phyloP scores from a whole-genome alignment of 345 rosid species.

The Eucalyptus caleyi region DNA sequence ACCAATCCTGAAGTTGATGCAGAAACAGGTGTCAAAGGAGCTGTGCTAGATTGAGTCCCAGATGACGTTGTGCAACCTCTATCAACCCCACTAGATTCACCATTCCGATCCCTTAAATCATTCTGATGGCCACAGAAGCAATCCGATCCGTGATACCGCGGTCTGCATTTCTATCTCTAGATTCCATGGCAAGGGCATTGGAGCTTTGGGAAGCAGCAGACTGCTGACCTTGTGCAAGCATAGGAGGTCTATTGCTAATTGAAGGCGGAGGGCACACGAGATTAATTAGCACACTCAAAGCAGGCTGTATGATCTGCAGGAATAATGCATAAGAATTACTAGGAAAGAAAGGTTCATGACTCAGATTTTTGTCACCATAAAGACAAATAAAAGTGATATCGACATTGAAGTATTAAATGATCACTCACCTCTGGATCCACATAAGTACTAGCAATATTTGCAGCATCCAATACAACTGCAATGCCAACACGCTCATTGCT shows the following conservation, averaged over 20 bases:
- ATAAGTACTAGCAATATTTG: constrained; percentile 66
- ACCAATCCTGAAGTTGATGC: constrained; percentile 77
- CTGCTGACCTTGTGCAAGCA: constrained; percentile 44
- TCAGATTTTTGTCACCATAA: neutral
- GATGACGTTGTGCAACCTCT: constrained; percentile 20
- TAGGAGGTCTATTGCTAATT: constrained; percentile 71
- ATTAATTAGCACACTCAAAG: constrained; percentile 80
- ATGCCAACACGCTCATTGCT: constrained; percentile 89
- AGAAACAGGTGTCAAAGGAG: constrained; percentile 51
- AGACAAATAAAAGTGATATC: neutral
- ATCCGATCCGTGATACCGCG: constrained; percentile 29
- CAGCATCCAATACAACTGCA: constrained; percentile 91
- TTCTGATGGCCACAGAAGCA: constrained; percentile 18
- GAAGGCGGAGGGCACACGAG: constrained; percentile 99
- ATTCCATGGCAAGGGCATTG: constrained; percentile 20
- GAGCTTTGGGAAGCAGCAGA: constrained; percentile 29
- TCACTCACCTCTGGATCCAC: constrained; percentile 86
- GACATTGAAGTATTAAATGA: neutral
- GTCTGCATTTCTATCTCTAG: constrained; percentile 31
- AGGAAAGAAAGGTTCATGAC: neutral
- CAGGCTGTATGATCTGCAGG: constrained; percentile 90
- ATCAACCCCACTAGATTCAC: constrained; percentile 29
- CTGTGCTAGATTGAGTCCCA: constrained; percentile 18
- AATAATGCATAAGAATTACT: neutral
- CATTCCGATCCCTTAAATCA: constrained; percentile 46